Evolutionary conservation across 2,329 filamentous ascomycete species (phyloP).

Genomic region (Westerdykella sp.): DNA sequence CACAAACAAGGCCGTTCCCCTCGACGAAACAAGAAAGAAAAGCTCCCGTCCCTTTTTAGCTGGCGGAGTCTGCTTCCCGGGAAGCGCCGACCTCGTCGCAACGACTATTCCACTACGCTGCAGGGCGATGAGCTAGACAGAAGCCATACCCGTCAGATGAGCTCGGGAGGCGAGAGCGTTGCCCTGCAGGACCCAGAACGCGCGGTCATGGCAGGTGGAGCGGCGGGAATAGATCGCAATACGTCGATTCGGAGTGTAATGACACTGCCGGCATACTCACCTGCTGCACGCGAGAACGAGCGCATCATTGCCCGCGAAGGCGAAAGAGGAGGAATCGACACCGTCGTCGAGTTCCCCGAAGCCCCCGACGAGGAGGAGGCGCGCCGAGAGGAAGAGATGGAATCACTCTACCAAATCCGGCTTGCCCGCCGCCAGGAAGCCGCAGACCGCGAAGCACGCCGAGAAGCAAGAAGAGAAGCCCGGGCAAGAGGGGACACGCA

Average conservation of each 20-base stretch:
- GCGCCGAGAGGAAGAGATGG: conserved; percentile 84
- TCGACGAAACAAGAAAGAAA: conserved; percentile 7
- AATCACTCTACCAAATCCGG: conserved; percentile 83
- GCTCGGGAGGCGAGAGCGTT: conserved; percentile 10
- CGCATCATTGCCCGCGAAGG: conserved; percentile 81
- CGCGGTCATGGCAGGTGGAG: conserved; percentile 24
- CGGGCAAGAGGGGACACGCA: conserved; percentile 62
- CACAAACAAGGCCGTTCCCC: conserved; percentile 6
- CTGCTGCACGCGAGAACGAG: conserved; percentile 66
- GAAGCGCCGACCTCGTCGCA: conserved; percentile 15
- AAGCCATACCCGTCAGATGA: conserved; percentile 27
- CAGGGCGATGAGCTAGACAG: conserved; percentile 27
- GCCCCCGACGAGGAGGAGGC: conserved; percentile 72
- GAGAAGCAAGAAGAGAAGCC: conserved; percentile 64
- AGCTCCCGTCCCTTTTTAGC: conserved; percentile 29
- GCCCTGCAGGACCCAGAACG: conserved; percentile 19
- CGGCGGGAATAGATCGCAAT: conserved; percentile 62
- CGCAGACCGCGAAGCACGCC: conserved; percentile 70
- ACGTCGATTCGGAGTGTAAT: conserved; percentile 89
- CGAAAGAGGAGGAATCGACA: conserved; percentile 84
- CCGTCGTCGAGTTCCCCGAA: conserved; percentile 79
- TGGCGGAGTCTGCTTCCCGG: conserved; percentile 20
- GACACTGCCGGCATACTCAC: conserved; percentile 81
- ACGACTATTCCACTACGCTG: conserved; percentile 30
- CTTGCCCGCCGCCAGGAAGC: conserved; percentile 67